Evolutionary conservation across 768 basidiomycete genomes (phyloP), one percentile per base, ranked within the genome.

Genomic region (Psilocybe sp.): DNA sequence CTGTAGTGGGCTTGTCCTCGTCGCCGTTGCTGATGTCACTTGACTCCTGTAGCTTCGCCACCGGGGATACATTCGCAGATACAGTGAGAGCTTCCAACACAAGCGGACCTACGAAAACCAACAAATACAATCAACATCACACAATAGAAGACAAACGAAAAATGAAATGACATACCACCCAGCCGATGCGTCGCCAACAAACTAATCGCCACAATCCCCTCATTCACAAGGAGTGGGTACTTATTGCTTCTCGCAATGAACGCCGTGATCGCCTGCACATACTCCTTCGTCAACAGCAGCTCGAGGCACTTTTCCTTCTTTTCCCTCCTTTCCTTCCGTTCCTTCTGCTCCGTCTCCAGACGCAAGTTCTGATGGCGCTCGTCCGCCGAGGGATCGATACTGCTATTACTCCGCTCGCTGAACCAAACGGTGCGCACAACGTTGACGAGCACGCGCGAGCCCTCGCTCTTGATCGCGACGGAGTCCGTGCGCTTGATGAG

Each of bases 371-470:
- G 23, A 7, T 7, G 23, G 23, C 23, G 23, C 23, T 28, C 23
- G 23, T 28, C 23, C 23, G 23, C 23, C 23, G 23, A 3, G 23
- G 7, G 3, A 7, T 28, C 9, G 63, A 55, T 13, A 56, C 38
- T 20, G 63, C 42, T 33, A 44, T 54, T 14, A 58, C 55, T 14
- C 23, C 68, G 56, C 48, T 81, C 80, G 58, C 62, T 74, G 20
- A 82, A 75, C 82, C 86, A 91, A 15, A 94, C 70, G 7, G 89
- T 83, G 64, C 87, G 87, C 57, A 93, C 77, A 16, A 87, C 78
- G 64, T 96, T 93, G 59, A 93, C 92, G 37, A 97, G 70, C 2
- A 95, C 82, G 15, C 96, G 84, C 14, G 92, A 87, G 28, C 89
- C 89, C 71, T 99, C 96, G 61, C 89, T 93, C 67, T 87, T 88